phyloP scores from a whole-genome alignment of 2,329 filamentous ascomycete genomes.

The Scedosporium minutisporum region DNA sequence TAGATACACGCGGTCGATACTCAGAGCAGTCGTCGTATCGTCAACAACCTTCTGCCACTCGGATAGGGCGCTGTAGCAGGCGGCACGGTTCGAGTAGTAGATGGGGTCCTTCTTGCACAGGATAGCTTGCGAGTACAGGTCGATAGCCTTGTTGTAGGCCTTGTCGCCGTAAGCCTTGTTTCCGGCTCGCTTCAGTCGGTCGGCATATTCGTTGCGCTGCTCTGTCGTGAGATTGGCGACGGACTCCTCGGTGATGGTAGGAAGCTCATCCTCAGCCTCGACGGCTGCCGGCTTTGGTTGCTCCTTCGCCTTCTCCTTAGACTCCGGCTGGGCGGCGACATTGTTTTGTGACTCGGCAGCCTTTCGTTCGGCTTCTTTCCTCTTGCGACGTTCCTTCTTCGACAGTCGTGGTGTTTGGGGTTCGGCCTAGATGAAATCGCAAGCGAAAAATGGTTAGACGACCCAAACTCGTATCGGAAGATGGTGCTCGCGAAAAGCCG shows the following conservation, averaged over 20 bases:
- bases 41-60: constrained; percentile 96
- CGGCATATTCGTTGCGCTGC: constrained; percentile 77
- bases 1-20: constrained; percentile 89
- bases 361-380: constrained; percentile 66
- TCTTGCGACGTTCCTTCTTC: constrained; percentile 84
- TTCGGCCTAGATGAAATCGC: constrained; percentile 1
- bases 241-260: constrained; percentile 52
- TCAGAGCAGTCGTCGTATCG: constrained; percentile 90
- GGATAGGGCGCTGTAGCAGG: constrained; percentile 87
- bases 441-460: not conserved
- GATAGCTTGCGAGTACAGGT: constrained; percentile 91
- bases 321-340: constrained; percentile 14
- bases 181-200: constrained; percentile 86
- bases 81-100: constrained; percentile 97
- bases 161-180: constrained; percentile 95
- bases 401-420: constrained; percentile 54
- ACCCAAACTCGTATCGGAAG: not conserved
- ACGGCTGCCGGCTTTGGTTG: constrained; percentile 38
- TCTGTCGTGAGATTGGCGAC: constrained; percentile 43
- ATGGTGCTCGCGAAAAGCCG: constrained; percentile 3
- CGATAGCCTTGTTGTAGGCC: constrained; percentile 87
- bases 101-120: constrained; percentile 95
- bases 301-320: constrained; percentile 15
- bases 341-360: constrained; percentile 26
- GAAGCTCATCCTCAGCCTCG: constrained; percentile 57